Conservation (phyloP, 176 grass and related monocot species). For the maize (Zea mays) region DNA sequence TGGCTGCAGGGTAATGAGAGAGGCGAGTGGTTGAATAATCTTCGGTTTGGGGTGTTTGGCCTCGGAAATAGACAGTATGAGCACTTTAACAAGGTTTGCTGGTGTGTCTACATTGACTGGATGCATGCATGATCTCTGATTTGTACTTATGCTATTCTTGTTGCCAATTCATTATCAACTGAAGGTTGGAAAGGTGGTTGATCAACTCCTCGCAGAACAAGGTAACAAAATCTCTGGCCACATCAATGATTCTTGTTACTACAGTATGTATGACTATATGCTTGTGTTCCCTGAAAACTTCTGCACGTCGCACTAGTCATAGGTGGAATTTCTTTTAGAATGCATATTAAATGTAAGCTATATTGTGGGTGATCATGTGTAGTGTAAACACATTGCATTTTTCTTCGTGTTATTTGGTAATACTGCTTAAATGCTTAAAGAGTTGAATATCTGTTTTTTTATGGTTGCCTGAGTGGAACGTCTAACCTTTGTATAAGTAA, state of each 20-base stretch:
- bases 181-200: conserved; percentile 77
- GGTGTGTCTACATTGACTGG: not conserved
- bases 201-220: conserved; percentile 74
- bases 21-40: conserved; percentile 56
- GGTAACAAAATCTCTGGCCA: conserved; percentile 42
- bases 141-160: not conserved
- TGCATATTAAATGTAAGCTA: not conserved
- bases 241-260: not conserved
- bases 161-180: not conserved
- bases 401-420: not conserved
- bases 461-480: not conserved
- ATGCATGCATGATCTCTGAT: not conserved
- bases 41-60: conserved; percentile 72
- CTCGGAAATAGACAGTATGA: conserved; percentile 86
- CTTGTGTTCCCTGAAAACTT: not conserved
- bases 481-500: conserved; percentile 4
- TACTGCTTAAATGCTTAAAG: not conserved
- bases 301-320: not conserved
- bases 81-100: conserved; percentile 93
- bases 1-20: conserved; percentile 52
- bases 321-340: not conserved
- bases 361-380: not conserved
- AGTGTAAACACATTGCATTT: not conserved
- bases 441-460: not conserved
- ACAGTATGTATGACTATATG: not conserved